phyloP scores from a whole-genome alignment of 225 moss, liverwort and hornwort species.

The Sphagnum contortum region DNA sequence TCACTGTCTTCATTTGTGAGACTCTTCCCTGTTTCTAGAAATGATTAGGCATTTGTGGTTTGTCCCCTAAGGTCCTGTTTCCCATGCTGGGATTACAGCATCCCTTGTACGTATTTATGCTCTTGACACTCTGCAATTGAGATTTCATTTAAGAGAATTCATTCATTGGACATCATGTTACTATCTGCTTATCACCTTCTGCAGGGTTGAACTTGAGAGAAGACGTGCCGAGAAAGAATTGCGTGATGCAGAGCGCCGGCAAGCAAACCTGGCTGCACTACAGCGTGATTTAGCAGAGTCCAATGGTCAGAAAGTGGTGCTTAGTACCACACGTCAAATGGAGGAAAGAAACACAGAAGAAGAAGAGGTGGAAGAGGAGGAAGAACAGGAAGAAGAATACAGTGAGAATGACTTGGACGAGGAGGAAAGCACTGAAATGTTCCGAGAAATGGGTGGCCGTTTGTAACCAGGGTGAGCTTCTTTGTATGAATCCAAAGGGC shows the following conservation, averaged over 20 bases:
- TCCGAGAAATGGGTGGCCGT: slow-evolving; percentile 35
- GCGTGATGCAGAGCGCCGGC: slow-evolving; percentile 37
- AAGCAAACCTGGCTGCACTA: slow-evolving; percentile 43
- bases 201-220: slow-evolving; percentile 66
- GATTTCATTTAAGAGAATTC: too few species aligned
- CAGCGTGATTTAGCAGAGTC: slow-evolving; percentile 60
- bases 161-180: too few species aligned
- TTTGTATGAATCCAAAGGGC: too few species aligned
- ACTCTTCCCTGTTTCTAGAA: too few species aligned
- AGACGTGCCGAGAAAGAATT: slow-evolving; percentile 49
- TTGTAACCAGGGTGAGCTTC: too few species aligned
- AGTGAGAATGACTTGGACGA: slow-evolving; percentile 16
- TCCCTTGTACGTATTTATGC: too few species aligned
- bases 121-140: too few species aligned
- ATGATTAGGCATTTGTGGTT: too few species aligned
- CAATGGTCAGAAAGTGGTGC: slow-evolving; percentile 64
- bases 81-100: too few species aligned
- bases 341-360: slow-evolving; percentile 36
- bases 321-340: slow-evolving; percentile 44
- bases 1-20: too few species aligned
- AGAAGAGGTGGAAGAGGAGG: slow-evolving; percentile 34
- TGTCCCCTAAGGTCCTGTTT: too few species aligned
- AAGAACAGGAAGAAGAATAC: slow-evolving; percentile 19
- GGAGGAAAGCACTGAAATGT: slow-evolving; percentile 33
- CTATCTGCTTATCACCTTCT: neutral